Percentiles rank a stretch among this genome's conserved stretches.
These are phyloP conservation scores for Tuber microsphaerosporum DNA, from an alignment of 495 filamentous ascomycete genomes.

Conservation along the genomic window DNA sequence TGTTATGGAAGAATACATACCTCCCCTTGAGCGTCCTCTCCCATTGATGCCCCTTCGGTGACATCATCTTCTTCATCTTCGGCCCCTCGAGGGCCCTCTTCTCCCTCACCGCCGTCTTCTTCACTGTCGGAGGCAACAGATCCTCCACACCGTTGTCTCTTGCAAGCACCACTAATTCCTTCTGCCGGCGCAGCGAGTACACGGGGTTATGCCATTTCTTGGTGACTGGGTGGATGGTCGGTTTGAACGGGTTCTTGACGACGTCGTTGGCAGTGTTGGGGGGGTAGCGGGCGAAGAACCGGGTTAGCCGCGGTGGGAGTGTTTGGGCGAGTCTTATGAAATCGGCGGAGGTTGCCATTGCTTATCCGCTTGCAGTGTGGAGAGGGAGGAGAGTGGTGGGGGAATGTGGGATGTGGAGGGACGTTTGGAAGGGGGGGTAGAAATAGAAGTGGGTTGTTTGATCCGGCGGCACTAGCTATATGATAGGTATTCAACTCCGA, in stretches of 20 bases:
- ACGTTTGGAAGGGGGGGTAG: neutral
- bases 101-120: slow-evolving; percentile 63
- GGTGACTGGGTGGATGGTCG: slow-evolving; percentile 59
- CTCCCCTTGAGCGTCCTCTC: slow-evolving; percentile 76
- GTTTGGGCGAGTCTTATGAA: slow-evolving; percentile 57
- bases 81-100: slow-evolving; percentile 65
- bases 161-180: slow-evolving; percentile 83
- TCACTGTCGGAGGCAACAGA: slow-evolving; percentile 67
- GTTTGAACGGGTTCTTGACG: slow-evolving; percentile 45
- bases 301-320: slow-evolving; percentile 66
- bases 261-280: slow-evolving; percentile 48
- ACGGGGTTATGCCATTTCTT: slow-evolving; percentile 71
- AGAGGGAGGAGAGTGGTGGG: neutral
- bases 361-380: slow-evolving; percentile 4
- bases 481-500: neutral
- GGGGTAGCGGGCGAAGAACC: slow-evolving; percentile 85
- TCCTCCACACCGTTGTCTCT: slow-evolving; percentile 72
- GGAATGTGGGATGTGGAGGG: slow-evolving; percentile 3
- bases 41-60: slow-evolving; percentile 88
- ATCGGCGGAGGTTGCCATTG: slow-evolving; percentile 25
- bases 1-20: slow-evolving; percentile 47
- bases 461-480: neutral
- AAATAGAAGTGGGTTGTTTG: neutral
- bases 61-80: slow-evolving; percentile 79
- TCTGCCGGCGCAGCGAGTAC: slow-evolving; percentile 78